Base-by-base conservation (phyloP, 2,329 filamentous ascomycete species). In the Xylariaceae sp. region DNA sequence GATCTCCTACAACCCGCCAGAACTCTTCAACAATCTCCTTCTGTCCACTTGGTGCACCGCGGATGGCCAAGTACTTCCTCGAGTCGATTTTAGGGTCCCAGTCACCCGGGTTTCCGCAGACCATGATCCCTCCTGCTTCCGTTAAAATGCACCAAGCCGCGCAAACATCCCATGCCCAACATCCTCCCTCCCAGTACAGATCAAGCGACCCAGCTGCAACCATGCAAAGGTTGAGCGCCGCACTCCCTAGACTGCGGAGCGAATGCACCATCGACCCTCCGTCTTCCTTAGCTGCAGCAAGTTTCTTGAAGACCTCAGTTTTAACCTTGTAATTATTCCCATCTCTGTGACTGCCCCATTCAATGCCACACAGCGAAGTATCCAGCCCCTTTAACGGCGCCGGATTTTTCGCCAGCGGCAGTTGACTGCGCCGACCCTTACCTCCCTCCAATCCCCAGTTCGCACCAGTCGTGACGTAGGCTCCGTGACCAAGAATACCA, bases 131-230 rank as follows among this genome's bases (percentile, higher is more conserved):
- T 0, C 89, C 89, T 0, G 88, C 87, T 73, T 93, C 89, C 31
- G 74, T 73, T 22, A 93, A 72, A 54, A 93, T 86, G 52, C 86
- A 83, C 89, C 88, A 92, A 0, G 85, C 89, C 5, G 89, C 89
- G 65, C 87, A 89, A 2, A 93, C 89, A 67, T 93, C 89, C 89
- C 89, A 93, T 1, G 88, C 87, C 81, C 88, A 93, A 69, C 87
- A 90, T 0, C 89, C 89, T 36, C 86, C 88, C 71, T 93, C 89
- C 89, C 89, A 93, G 67, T 90, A 93, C 18, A 83, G 63, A 66
- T 93, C 89, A 22, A 90, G 61, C 67, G 84, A 79, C 0, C 89
- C 89, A 10, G 82, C 80, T 2, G 89, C 89, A 3, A 90, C 85
- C 38, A 78, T 80, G 51, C 87, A 89, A 16, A 92, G 69, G 68